Evolutionary conservation across 108 stramenopile species (phyloP), one percentile per base, ranked within the genome.

Genomic region (Cyclotella choctawhatcheeana): DNA sequence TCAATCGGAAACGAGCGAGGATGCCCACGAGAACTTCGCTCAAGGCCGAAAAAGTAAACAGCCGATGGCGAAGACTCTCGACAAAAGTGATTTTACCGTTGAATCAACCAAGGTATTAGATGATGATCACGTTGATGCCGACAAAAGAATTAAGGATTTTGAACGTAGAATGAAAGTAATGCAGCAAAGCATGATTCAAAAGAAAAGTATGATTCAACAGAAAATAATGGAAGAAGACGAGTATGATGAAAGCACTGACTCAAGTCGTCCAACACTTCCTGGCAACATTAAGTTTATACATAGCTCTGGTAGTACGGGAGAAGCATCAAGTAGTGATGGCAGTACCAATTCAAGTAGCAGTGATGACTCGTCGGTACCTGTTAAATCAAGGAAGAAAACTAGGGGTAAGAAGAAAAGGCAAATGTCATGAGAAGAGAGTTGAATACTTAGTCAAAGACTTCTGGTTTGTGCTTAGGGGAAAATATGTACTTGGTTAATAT

Each of bases 111-210:
- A 35, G 12, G 18, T 33, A 5, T 35, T 33, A 33, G 22, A 35
- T 18, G 34, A 59, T 6, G 58, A 59, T 59, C 32, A 59, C 2
- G n/a, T 35, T 18, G 58, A 33, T 17, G 58, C 58, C 5, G 18
- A 35, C 3, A 33, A 59, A 5, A 59, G 58, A 59, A 59, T 59
- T 18, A 37, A 59, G 33, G 58, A 21, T n/a, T 59, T 59, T 37
- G 34, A 59, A 37, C 58, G 58, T 7, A 33, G 58, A 35, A 35
- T 59, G 58, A 59, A 35, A 18, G 5, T 33, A 17, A 37, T 37
- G 58, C 33, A 59, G 58, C 25, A 22, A 8, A 27, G 5, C 25
- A 54, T 29, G 3, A 54, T 54, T n/a, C 16, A 50, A n/a, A 50
- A 16, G 48, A 50, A 50, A n/a, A 50, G n/a, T 4, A 17, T 50